phyloP scores from a whole-genome alignment of 345 rosid species.

The Cardiospermum halicacabum region DNA sequence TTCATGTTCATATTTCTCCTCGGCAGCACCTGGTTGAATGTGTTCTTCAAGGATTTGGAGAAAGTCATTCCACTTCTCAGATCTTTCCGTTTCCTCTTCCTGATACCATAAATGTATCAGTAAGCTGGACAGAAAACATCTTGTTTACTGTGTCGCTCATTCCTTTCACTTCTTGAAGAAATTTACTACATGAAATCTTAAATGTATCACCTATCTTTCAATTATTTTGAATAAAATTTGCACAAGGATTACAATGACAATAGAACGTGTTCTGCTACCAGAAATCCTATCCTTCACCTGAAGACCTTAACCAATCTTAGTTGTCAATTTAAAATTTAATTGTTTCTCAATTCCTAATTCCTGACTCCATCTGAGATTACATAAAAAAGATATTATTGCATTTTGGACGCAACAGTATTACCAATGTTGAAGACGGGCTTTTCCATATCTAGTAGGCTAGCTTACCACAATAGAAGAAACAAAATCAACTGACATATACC shows the following conservation, averaged over 20 bases:
- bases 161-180: constrained; percentile 4
- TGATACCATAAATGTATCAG: constrained; percentile 29
- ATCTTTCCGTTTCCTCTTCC: constrained; percentile 94
- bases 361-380: neutral
- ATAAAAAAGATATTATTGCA: neutral
- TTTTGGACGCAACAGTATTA: constrained; percentile 2
- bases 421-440: neutral
- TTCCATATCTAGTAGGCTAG: neutral
- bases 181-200: neutral
- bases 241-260: neutral
- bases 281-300: neutral
- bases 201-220: neutral
- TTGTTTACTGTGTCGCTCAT: constrained; percentile 2
- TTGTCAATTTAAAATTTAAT: neutral
- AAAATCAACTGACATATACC: constrained; percentile 27
- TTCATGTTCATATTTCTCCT: constrained; percentile 22
- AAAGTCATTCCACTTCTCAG: constrained; percentile 61
- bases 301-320: neutral
- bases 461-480: neutral
- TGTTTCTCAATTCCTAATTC: neutral
- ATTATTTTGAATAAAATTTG: neutral
- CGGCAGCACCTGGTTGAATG: constrained; percentile 22
- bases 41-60: constrained; percentile 44
- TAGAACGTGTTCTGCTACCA: neutral
- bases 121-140: constrained; percentile 14